Evolutionary conservation across 176 grass and related monocot genomes (phyloP).

Genomic region (Tillandsia fasciculata): DNA sequence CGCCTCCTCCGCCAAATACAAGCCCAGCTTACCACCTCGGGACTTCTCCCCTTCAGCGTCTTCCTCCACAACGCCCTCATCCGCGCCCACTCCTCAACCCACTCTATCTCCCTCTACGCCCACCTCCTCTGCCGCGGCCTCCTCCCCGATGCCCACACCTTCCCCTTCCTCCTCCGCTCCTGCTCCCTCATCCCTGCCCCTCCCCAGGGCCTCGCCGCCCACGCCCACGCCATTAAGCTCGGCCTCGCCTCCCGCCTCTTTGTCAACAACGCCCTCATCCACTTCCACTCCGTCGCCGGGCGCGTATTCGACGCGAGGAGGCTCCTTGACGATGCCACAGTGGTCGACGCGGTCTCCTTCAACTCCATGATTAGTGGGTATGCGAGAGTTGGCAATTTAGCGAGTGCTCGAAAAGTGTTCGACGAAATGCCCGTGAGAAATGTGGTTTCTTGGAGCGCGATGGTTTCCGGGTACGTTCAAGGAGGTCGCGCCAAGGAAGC

Average conservation of each 20-base stretch:
- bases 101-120: constrained; percentile 29
- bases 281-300: constrained; percentile 29
- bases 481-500: constrained; percentile 31
- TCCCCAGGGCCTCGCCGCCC: constrained; percentile 24
- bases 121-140: constrained; percentile 33
- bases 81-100: constrained; percentile 24
- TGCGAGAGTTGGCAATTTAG: constrained; percentile 8
- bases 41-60: constrained; percentile 14
- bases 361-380: constrained; percentile 39
- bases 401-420: constrained; percentile 17
- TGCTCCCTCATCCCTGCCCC: constrained; percentile 14
- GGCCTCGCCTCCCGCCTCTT: constrained; percentile 32
- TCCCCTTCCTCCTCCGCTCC: constrained; percentile 33
- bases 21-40: constrained; percentile 22
- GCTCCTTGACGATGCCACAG: constrained; percentile 26
- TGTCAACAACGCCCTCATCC: constrained; percentile 48
- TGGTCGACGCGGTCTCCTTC: constrained; percentile 25
- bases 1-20: constrained; percentile 26
- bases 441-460: constrained; percentile 40
- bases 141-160: constrained; percentile 30
- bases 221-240: constrained; percentile 37
- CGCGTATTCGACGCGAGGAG: constrained; percentile 16
- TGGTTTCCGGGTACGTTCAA: constrained; percentile 46
- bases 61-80: constrained; percentile 39
- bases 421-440: constrained; percentile 45